Evolutionary conservation across 305 asterid species (phyloP).

Genomic region (Fraxinus paxiana): DNA sequence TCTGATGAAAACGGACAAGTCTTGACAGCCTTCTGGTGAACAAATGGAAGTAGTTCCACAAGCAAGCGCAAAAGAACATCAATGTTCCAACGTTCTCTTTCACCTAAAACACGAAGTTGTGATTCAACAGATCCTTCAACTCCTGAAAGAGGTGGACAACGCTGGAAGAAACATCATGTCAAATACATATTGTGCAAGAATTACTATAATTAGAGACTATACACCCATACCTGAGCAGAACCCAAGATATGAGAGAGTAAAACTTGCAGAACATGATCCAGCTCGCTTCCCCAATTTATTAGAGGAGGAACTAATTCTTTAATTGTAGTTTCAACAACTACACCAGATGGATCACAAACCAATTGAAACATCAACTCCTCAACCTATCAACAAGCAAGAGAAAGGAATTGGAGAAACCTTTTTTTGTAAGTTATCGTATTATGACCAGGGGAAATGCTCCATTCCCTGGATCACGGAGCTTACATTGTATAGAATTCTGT

Average conservation of each 20-base stretch:
- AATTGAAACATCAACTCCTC: conserved; percentile 98
- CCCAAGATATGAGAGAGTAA: conserved; percentile 74
- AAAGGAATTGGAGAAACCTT: conserved; percentile 38
- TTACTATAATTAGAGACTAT: background rate
- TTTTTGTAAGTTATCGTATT: conserved; percentile 47
- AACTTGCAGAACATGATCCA: conserved; percentile 76
- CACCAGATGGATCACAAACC: conserved; percentile 93
- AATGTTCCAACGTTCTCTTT: conserved; percentile 94
- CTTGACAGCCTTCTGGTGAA: conserved; percentile 64
- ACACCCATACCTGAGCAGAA: conserved; percentile 66
- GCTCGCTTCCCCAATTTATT: conserved; percentile 85
- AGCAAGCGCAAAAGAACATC: conserved; percentile 88
- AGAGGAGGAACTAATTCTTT: conserved; percentile 88
- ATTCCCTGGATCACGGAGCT: conserved; percentile 96
- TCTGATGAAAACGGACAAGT: conserved; percentile 70
- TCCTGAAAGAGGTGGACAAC: conserved; percentile 93
- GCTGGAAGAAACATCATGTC: conserved; percentile 53
- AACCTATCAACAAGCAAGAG: conserved; percentile 61
- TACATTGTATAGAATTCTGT: conserved; percentile 82
- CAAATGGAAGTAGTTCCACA: conserved; percentile 61
- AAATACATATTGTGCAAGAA: conserved; percentile 27
- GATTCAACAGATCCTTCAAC: conserved; percentile 96
- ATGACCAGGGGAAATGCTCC: conserved; percentile 76
- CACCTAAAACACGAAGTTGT: conserved; percentile 89
- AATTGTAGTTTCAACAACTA: conserved; percentile 84